Evolutionary conservation across 164 flowering plant genomes (phyloP).

Genomic region (Liriodendron chinense): DNA sequence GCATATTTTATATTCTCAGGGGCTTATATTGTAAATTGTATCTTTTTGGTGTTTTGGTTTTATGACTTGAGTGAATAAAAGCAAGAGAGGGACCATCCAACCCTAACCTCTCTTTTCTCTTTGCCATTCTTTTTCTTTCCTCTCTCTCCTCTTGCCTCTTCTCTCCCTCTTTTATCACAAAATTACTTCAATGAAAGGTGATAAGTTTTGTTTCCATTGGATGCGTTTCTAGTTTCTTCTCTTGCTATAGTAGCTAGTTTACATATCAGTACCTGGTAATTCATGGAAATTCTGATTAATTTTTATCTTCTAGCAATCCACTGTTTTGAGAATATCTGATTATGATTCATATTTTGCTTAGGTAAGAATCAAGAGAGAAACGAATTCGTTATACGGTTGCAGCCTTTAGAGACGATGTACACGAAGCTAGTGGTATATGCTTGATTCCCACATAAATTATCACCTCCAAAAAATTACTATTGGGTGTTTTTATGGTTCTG

Average conservation of each 20-base stretch:
- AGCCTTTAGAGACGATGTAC: constrained; percentile 93
- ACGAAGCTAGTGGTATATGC: constrained; percentile 81
- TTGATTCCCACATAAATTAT: neutral
- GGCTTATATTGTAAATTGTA: no score
- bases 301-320: neutral
- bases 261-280: neutral
- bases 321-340: neutral
- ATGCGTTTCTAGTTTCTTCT: neutral
- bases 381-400: constrained; percentile 91
- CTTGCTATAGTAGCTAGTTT: no score
- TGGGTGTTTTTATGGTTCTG: neutral
- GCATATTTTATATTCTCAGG: no score
- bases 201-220: neutral
- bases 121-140: no score
- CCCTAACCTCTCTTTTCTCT: no score
- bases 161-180: no score
- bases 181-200: neutral
- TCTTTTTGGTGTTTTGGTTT: no score
- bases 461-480: neutral
- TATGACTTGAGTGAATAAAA: no score
- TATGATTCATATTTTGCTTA: constrained; percentile 13
- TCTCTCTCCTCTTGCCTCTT: no score
- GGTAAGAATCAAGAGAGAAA: constrained; percentile 91
- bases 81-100: no score
- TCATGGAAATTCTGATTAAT: neutral